Percentiles rank a stretch among this genome's conserved stretches.
phyloP scores from a whole-genome alignment of 106 monocot species.

The Platanthera zijinensis region DNA sequence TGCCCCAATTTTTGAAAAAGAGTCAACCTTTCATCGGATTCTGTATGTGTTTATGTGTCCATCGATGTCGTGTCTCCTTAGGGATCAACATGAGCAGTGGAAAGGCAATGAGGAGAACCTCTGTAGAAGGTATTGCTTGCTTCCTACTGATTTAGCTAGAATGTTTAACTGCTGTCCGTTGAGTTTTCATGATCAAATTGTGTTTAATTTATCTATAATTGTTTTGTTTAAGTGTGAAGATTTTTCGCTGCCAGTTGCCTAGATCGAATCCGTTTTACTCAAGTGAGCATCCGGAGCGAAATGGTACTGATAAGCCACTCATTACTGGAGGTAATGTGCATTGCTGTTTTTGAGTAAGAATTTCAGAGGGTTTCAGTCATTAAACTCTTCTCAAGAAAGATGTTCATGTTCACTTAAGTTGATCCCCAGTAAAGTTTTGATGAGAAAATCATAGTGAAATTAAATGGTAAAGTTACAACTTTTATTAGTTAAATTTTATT shows the following conservation, averaged over 20 bases:
- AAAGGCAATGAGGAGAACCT: constrained; percentile 30
- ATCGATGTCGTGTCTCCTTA: constrained; percentile 72
- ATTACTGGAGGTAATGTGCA: constrained; percentile 48
- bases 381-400: neutral
- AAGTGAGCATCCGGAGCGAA: constrained; percentile 41
- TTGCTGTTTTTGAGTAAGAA: neutral
- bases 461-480: neutral
- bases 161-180: neutral
- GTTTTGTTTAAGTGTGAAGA: constrained; percentile 63
- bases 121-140: constrained; percentile 51
- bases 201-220: neutral
- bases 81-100: constrained; percentile 94
- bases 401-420: neutral
- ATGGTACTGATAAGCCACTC: constrained; percentile 45
- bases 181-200: neutral
- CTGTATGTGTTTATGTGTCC: constrained; percentile 90
- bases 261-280: constrained; percentile 70
- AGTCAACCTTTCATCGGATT: constrained; percentile 69
- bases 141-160: neutral
- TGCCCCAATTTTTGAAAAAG: constrained; percentile 61
- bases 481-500: neutral
- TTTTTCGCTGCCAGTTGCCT: constrained; percentile 84
- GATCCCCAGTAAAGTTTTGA: neutral
- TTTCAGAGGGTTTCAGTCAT: neutral
- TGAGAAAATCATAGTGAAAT: neutral